Evolutionary conservation across 306 rosid genomes (phyloP).

Genomic region (Nissolia schottii): DNA sequence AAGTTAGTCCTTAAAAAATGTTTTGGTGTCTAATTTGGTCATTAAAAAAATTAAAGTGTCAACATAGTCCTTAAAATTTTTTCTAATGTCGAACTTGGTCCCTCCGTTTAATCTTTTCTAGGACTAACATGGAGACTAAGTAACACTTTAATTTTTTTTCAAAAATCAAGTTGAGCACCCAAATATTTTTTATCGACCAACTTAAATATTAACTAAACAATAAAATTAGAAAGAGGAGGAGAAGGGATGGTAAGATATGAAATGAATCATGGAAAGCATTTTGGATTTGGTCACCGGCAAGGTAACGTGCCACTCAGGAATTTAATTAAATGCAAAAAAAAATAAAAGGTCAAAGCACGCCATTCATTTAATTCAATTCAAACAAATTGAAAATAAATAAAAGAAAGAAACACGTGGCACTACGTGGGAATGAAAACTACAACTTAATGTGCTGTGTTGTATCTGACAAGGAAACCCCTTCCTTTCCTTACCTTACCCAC

Average conservation of each 20-base stretch:
- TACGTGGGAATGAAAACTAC: constrained; percentile 39
- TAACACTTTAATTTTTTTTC: too few species aligned
- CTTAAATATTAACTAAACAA: too few species aligned
- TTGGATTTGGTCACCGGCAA: constrained; percentile 30
- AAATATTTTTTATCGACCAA: too few species aligned
- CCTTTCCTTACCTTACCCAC: too few species aligned
- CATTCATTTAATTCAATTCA: background rate
- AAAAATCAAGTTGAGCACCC: too few species aligned
- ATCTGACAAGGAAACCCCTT: constrained; percentile 30
- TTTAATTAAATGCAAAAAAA: background rate
- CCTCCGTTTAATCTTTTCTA: too few species aligned
- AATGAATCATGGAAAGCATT: background rate
- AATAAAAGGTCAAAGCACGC: constrained; percentile 20
- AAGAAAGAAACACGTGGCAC: constrained; percentile 29
- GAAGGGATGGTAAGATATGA: background rate
- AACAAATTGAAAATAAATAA: background rate
- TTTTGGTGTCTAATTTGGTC: too few species aligned
- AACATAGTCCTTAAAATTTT: too few species aligned
- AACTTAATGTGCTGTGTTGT: constrained; percentile 29
- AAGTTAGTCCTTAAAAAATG: too few species aligned
- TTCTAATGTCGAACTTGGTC: too few species aligned
- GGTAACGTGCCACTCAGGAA: constrained; percentile 16
- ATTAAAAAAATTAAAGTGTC: too few species aligned
- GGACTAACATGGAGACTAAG: too few species aligned
- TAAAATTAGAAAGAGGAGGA: background rate